Evolutionary conservation across 2,329 filamentous ascomycete genomes (phyloP).

Genomic region (Ophiocordyceps unilateralis): DNA sequence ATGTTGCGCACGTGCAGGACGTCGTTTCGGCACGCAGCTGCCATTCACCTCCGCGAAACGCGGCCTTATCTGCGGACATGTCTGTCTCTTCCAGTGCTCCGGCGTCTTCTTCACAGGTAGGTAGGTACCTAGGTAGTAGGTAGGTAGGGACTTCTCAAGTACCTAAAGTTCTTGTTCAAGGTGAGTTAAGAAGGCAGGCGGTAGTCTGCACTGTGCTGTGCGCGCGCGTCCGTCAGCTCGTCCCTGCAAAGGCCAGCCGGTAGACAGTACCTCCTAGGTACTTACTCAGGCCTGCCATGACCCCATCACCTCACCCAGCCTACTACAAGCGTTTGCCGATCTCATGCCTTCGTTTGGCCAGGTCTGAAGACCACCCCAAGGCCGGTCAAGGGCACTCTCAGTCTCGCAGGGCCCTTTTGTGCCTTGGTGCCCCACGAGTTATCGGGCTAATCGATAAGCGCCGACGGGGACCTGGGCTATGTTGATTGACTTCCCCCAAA

Average conservation of each 20-base stretch:
- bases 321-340: background rate
- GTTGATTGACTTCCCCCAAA: background rate
- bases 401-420: background rate
- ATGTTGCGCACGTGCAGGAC: slow-evolving; percentile 1
- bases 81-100: background rate
- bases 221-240: background rate
- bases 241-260: background rate
- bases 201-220: background rate
- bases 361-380: background rate
- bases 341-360: background rate
- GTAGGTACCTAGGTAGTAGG: background rate
- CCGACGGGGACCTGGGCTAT: background rate
- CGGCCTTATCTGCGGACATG: background rate
- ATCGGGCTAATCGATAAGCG: background rate
- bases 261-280: no score
- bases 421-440: background rate
- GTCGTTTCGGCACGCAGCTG: background rate
- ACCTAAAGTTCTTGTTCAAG: background rate
- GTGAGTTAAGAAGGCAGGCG: background rate
- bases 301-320: background rate
- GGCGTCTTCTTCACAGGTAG: background rate
- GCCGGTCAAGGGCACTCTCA: no score
- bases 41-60: background rate
- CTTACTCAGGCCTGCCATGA: no score
- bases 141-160: background rate